These are phyloP conservation scores for Salix viminalis DNA, from an alignment of 345 rosid genomes.

Conservation along the genomic window DNA sequence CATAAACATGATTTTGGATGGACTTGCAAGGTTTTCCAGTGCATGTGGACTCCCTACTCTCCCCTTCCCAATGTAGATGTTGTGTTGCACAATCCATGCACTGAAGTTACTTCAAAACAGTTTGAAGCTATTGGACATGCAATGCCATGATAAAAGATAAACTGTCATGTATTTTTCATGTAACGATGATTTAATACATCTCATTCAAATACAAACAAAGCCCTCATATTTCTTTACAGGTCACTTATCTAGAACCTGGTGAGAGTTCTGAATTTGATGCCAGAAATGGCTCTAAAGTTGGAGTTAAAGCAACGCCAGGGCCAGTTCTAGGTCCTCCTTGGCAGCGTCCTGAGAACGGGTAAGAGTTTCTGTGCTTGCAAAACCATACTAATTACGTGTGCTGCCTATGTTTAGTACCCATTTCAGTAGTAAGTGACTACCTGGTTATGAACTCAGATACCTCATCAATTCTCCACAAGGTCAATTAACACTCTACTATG, in stretches of 20 bases:
- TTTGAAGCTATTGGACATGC: not conserved
- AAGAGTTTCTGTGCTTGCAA: constrained; percentile 4
- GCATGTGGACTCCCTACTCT: not conserved
- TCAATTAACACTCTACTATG: constrained; percentile 69
- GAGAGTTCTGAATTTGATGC: constrained; percentile 48
- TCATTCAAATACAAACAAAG: constrained; percentile 24
- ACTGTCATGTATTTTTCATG: not conserved
- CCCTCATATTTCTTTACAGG: constrained; percentile 45
- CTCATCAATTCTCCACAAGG: constrained; percentile 53
- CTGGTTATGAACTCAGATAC: constrained; percentile 40
- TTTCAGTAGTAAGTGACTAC: not conserved
- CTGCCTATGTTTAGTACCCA: not conserved
- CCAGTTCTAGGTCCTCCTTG: constrained; percentile 96
- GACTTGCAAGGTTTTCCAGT: not conserved
- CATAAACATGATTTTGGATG: not conserved
- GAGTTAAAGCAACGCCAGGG: constrained; percentile 74
- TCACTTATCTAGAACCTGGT: constrained; percentile 75
- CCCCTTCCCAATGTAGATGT: not conserved
- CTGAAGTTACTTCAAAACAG: not conserved
- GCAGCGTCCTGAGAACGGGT: constrained; percentile 98
- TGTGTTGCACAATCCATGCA: not conserved
- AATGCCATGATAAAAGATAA: not conserved
- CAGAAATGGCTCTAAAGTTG: constrained; percentile 47
- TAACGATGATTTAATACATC: not conserved
- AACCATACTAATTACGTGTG: not conserved